These are phyloP conservation scores for Alloascoidea hylecoeti DNA, from an alignment of 805 yeast genomes.

Conservation along the genomic window DNA sequence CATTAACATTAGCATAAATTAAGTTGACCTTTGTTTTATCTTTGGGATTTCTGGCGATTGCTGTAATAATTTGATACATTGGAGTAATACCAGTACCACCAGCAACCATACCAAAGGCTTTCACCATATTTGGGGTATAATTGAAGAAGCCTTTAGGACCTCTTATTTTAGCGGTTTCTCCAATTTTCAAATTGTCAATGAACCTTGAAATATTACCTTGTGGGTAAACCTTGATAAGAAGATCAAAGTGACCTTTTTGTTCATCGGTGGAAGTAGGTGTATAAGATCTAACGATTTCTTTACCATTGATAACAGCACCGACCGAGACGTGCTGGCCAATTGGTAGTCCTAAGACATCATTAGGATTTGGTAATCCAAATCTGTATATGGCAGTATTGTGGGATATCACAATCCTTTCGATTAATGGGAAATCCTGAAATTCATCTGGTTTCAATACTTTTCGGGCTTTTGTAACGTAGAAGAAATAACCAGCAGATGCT, in stretches of 20 bases:
- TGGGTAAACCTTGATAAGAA: conserved; percentile 68
- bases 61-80: conserved; percentile 82
- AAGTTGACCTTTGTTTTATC: conserved; percentile 68
- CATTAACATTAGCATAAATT: conserved; percentile 71
- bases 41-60: conserved; percentile 60
- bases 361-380: conserved; percentile 65
- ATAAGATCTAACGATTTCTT: conserved; percentile 74
- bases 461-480: conserved; percentile 1
- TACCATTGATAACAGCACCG: conserved; percentile 61
- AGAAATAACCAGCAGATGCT: neutral
- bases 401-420: conserved; percentile 58
- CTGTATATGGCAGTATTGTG: conserved; percentile 78
- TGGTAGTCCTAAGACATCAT: conserved; percentile 74
- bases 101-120: conserved; percentile 76
- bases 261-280: conserved; percentile 73
- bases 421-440: conserved; percentile 69
- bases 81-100: conserved; percentile 97
- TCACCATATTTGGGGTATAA: conserved; percentile 67
- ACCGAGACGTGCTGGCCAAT: conserved; percentile 90
- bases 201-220: conserved; percentile 71
- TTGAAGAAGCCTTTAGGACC: conserved; percentile 90
- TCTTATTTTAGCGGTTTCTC: conserved; percentile 63
- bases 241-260: conserved; percentile 69
- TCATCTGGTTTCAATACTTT: conserved; percentile 45
- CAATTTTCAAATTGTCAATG: conserved; percentile 59